Evolutionary conservation across 148 eudicot species (phyloP).

Genomic region (Rhododendron ferrugineum): DNA sequence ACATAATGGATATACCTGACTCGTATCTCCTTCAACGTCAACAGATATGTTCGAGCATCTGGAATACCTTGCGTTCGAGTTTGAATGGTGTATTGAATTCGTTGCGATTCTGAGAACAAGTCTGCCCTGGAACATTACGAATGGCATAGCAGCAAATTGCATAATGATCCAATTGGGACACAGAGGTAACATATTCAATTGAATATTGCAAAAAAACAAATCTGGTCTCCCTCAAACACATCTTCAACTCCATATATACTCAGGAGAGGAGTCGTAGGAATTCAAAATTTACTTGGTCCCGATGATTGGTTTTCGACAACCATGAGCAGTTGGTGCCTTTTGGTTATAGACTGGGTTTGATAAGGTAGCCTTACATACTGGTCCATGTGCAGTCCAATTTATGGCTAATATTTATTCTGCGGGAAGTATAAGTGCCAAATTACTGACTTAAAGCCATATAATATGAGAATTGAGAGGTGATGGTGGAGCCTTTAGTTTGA

Average conservation of each 20-base stretch:
- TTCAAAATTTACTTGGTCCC: background rate
- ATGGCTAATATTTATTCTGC: background rate
- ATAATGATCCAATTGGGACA: background rate
- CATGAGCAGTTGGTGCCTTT: background rate
- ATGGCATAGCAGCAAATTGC: background rate
- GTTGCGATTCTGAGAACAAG: conserved; percentile 69
- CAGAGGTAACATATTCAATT: background rate
- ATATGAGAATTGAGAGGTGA: background rate
- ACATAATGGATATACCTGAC: conserved; percentile 47
- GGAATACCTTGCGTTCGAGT: conserved; percentile 57
- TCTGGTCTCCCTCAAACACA: background rate
- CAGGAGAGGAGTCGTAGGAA: background rate
- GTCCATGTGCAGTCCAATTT: background rate
- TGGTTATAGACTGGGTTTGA: background rate
- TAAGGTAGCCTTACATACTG: background rate
- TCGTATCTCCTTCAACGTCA: conserved; percentile 69
- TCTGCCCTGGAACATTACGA: conserved; percentile 53
- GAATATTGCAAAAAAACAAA: background rate
- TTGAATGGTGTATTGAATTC: conserved; percentile 65
- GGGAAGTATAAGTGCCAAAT: background rate
- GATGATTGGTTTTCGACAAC: background rate
- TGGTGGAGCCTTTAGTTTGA: background rate
- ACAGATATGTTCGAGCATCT: conserved; percentile 78
- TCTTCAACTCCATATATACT: background rate
- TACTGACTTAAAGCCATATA: background rate